Evolutionary conservation across 2,329 filamentous ascomycete genomes (phyloP).

Genomic region (Fusarium bactridioides): DNA sequence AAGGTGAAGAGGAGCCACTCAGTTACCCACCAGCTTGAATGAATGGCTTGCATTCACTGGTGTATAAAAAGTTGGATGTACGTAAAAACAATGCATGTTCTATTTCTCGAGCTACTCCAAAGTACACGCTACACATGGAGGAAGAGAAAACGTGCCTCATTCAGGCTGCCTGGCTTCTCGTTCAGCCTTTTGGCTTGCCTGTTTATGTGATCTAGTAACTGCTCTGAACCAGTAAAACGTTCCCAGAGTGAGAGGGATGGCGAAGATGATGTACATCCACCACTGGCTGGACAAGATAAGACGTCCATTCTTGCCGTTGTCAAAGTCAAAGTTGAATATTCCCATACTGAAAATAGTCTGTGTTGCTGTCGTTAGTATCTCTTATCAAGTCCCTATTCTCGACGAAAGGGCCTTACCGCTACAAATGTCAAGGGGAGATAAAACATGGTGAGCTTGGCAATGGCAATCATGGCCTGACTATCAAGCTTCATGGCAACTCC

Average conservation of each 20-base stretch:
- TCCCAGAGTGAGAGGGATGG: background rate
- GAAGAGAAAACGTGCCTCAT: background rate
- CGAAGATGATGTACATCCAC: background rate
- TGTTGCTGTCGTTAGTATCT: too few species aligned
- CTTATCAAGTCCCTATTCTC: too few species aligned
- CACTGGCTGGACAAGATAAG: background rate
- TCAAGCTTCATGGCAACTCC: background rate
- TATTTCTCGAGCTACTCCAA: too few species aligned
- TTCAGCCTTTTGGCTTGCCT: background rate
- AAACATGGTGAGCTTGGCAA: background rate
- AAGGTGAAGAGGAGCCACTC: background rate
- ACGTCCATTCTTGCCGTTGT: background rate
- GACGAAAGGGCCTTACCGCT: background rate
- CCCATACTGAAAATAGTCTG: background rate
- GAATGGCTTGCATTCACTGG: background rate
- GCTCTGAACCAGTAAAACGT: background rate
- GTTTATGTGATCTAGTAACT: background rate
- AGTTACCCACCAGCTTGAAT: background rate
- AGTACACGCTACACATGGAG: rapidly evolving
- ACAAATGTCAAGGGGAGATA: background rate
- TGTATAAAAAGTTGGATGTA: background rate
- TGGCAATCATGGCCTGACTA: background rate
- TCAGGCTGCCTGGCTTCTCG: background rate
- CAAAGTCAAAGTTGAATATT: background rate
- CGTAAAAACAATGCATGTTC: background rate